A percentile compares a stretch with the other conserved stretches of the same genome.
phyloP scores from a whole-genome alignment of 2,329 filamentous ascomycete genomes.

The Talaromyces sp. region DNA sequence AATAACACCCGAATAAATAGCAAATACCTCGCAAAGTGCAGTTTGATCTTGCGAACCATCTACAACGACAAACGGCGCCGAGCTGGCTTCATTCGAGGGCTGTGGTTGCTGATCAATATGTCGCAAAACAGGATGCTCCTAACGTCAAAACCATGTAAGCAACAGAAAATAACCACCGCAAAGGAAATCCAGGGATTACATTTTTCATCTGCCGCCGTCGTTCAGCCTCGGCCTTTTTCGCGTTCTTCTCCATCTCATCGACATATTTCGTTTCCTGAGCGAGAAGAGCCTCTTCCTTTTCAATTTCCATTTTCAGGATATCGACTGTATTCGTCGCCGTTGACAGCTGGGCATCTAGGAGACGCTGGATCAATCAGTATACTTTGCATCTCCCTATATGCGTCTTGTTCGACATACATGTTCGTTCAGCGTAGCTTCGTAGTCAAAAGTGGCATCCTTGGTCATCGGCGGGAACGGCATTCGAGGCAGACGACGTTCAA shows the following conservation, averaged over 20 bases:
- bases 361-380: constrained; percentile 20
- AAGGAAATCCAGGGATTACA: constrained; percentile 18
- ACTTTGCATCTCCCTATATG: background rate
- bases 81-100: constrained; percentile 11
- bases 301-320: constrained; percentile 37
- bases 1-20: background rate
- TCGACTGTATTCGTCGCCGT: constrained; percentile 34
- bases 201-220: constrained; percentile 38
- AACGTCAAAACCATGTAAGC: background rate
- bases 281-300: constrained; percentile 38
- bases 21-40: constrained; percentile 30
- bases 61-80: constrained; percentile 24
- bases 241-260: constrained; percentile 39
- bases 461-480: constrained; percentile 43
- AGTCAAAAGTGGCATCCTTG: constrained; percentile 39
- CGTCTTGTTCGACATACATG: constrained; percentile 27
- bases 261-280: constrained; percentile 35
- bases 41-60: constrained; percentile 20
- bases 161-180: background rate
- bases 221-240: constrained; percentile 34
- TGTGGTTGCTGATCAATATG: constrained; percentile 23
- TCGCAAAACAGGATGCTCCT: constrained; percentile 38
- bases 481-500: constrained; percentile 37
- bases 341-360: constrained; percentile 35
- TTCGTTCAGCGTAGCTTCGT: constrained; percentile 38